Evolutionary conservation across 1,284 basidiomycete genomes (phyloP), one percentile per base, ranked within the genome.

Genomic region (Peniophora sp.): DNA sequence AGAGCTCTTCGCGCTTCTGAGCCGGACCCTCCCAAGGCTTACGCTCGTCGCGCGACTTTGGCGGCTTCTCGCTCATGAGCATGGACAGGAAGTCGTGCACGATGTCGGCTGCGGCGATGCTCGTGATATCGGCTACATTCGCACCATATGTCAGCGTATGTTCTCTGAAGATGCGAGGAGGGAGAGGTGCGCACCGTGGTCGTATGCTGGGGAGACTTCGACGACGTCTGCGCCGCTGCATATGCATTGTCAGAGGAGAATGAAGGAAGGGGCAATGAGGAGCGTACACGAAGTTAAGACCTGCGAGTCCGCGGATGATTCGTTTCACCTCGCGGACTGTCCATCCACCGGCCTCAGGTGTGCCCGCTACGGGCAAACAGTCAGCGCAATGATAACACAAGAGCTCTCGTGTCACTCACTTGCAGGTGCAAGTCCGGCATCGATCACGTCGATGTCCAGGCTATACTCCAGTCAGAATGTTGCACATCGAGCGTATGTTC

Each of bases 301-400:
- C 88, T 3, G 79, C 77, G 12, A 91, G 73, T 20, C 88, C 88
- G 51, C 88, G 79, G 49, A 90, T 71, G 54, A 90, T 88, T 34
- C 85, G 79, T 58, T 89, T 88, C 39, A 88, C 73, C 65, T 91
- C 87, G 47, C 88, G 76, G n/a, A 78, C 84, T 3, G 86, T 88
- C 85, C 85, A 89, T 14, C 87, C 87, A 37, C 88, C 89, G 14
- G 82, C 78, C 65, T 91, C 88, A 6, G 88, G 88, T 3, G 89
- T 91, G 17, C 89, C 88, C 54, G 87, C 85, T 85, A 54, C 10
- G 22, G 43, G 20, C 5, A 3, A 9, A 24, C 20, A 20, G 17
- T 20, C 10, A 18, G 22, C 10, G 3, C 12, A 24, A 22, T 24
- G 20, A 5, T 37, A 24, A 34, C 24, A 41, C 34, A 32, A 20